Percentiles rank a stretch among this genome's conserved stretches.
Conservation (phyloP, 805 yeast genomes). For the Blastobotrys mokoenaii region DNA sequence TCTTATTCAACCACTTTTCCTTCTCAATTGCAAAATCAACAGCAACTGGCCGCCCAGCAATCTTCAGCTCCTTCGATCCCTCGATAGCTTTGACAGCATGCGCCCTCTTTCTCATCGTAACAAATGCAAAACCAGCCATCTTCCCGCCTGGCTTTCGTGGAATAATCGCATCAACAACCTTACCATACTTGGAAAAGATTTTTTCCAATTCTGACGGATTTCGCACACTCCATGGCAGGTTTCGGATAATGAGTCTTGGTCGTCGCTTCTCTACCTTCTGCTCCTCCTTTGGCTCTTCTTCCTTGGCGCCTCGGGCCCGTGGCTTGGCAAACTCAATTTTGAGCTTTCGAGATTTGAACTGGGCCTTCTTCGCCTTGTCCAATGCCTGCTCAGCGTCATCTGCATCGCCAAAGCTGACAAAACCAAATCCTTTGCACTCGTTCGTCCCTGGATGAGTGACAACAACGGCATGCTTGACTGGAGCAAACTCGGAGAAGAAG, state of each 20-base stretch:
- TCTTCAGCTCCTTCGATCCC: slow-evolving; percentile 62
- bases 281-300: slow-evolving; percentile 14
- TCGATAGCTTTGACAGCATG: slow-evolving; percentile 79
- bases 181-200: slow-evolving; percentile 69
- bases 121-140: slow-evolving; percentile 93
- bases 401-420: slow-evolving; percentile 77
- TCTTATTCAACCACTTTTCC: slow-evolving; percentile 62
- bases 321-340: slow-evolving; percentile 85
- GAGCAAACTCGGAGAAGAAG: slow-evolving; percentile 85
- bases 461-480: slow-evolving; percentile 89
- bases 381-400: slow-evolving; percentile 79
- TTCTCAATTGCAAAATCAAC: slow-evolving; percentile 92
- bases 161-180: slow-evolving; percentile 78
- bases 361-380: slow-evolving; percentile 52
- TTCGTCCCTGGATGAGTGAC: slow-evolving; percentile 66
- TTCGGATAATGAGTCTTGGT: slow-evolving; percentile 81
- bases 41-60: slow-evolving; percentile 85
- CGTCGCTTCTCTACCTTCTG: slow-evolving; percentile 56
- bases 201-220: slow-evolving; percentile 64
- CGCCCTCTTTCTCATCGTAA: slow-evolving; percentile 71
- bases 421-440: slow-evolving; percentile 88
- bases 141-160: slow-evolving; percentile 83
- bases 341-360: slow-evolving; percentile 53
- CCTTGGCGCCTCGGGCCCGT: slow-evolving; percentile 55
- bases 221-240: slow-evolving; percentile 93